Base-by-base conservation (phyloP, 306 rosid species). In the Vigna nakashimae region DNA sequence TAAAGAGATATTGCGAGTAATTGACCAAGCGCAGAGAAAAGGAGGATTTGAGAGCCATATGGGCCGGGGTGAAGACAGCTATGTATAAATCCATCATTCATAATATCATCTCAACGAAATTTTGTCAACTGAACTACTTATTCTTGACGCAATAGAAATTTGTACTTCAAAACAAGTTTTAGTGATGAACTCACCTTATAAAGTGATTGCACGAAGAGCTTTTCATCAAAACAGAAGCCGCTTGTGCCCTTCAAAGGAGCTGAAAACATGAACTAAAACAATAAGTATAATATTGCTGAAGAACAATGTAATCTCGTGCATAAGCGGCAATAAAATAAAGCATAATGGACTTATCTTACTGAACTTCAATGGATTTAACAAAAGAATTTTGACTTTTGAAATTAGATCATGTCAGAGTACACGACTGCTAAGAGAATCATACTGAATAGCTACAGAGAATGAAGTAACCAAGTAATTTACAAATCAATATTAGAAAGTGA, bases 181-280 rank as follows among this genome's bases (percentile, higher is more conserved):
- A 45, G 40, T 24, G 28, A 74, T 66, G 63, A 78, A 65, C 67
- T 82, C 87, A 92, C 98, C 98, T 91, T 91, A 87, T 92, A 88
- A 75, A 95, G 97, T 18, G 97, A 92, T 80, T 85, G 96, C 53
- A 91, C 81, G 15, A 95, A 91, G 71, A 89, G 88, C 79, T 82
- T 95, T 85, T 92, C 98, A 82, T 95, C 97, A 71, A 92, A 89
- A 80, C 93, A 87, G 92, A 94, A 87, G 86, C 84, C 84, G 56
- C 84, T 86, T 16, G 88, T 30, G 49, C 85, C 88, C 84, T 88
- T 87, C 69, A 81, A 65, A 60, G 90, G 69, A 84, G 80, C 97
- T 94, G 91, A 80, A 86, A 73, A 74, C 65, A 62, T 51, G 8
- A 74, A 75, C 18, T 43, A 57, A 74, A 65, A 26, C 18, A 20